Evolutionary conservation across 352 stramenopile genomes (phyloP).

Genomic region (Pythium rhizo-oryzae): DNA sequence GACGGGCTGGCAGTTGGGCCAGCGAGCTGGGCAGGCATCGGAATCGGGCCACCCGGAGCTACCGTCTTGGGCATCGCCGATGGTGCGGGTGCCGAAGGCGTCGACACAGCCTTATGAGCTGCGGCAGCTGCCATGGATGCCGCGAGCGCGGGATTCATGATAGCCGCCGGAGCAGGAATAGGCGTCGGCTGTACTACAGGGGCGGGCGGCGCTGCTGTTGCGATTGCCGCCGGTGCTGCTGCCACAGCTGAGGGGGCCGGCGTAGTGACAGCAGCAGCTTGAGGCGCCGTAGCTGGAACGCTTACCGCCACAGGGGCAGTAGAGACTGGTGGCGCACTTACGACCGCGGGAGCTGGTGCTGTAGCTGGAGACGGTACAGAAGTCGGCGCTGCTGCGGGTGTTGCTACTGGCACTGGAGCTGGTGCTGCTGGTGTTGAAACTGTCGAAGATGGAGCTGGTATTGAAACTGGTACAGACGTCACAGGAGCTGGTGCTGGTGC

Average conservation of each 20-base stretch:
- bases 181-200: background rate
- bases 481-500: background rate
- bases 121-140: constrained; percentile 12
- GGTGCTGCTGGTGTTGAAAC: no score
- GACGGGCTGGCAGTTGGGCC: constrained; percentile 15
- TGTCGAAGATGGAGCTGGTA: background rate
- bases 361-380: background rate
- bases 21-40: constrained; percentile 27
- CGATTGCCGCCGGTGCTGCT: background rate
- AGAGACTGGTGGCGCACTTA: background rate
- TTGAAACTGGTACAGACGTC: background rate
- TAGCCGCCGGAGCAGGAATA: background rate
- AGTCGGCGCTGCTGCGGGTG: background rate
- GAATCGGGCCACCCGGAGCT: constrained; percentile 18
- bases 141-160: constrained; percentile 4
- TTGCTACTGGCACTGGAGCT: no score
- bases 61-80: background rate
- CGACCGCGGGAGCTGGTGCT: background rate
- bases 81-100: background rate
- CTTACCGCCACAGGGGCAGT: background rate
- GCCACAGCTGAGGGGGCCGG: background rate
- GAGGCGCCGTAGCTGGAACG: background rate
- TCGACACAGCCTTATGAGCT: background rate
- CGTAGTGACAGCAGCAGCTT: background rate
- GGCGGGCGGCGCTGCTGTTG: background rate